phyloP scores from a whole-genome alignment of 108 stramenopile species.

The Cylindrotheca closterium region DNA sequence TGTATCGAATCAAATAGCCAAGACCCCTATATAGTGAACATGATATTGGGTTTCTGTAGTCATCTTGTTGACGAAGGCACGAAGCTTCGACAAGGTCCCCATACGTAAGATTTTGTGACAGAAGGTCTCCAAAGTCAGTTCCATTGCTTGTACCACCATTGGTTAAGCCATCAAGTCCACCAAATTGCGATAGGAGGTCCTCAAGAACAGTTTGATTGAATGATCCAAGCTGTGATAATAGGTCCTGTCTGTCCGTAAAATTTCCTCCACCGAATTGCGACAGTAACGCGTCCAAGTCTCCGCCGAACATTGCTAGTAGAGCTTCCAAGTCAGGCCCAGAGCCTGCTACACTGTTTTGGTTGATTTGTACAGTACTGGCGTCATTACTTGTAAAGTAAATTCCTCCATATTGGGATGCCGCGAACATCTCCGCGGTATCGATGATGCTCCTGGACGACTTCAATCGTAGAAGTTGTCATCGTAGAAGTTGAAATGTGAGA shows the following conservation, averaged over 20 bases:
- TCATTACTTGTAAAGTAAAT: constrained; percentile 58
- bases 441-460: background rate
- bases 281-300: too few species aligned
- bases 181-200: background rate
- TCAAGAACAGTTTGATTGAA: constrained; percentile 28
- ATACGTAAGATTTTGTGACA: too few species aligned
- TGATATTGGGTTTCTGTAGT: constrained; percentile 30
- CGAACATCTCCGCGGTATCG: constrained; percentile 16
- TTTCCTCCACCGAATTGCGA: too few species aligned
- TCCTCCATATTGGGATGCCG: constrained; percentile 60
- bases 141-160: constrained; percentile 8
- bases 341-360: too few species aligned
- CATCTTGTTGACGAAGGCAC: constrained; percentile 8
- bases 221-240: too few species aligned
- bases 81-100: too few species aligned
- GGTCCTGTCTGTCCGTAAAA: too few species aligned
- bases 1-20: constrained; percentile 72
- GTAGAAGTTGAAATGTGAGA: too few species aligned
- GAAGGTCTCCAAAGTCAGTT: too few species aligned
- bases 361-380: constrained; percentile 26
- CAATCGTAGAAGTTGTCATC: too few species aligned
- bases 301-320: too few species aligned
- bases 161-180: constrained; percentile 2
- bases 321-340: too few species aligned
- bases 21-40: constrained; percentile 54